Base-by-base conservation (phyloP, 345 rosid species). In the Crucihimalaya himalaica region DNA sequence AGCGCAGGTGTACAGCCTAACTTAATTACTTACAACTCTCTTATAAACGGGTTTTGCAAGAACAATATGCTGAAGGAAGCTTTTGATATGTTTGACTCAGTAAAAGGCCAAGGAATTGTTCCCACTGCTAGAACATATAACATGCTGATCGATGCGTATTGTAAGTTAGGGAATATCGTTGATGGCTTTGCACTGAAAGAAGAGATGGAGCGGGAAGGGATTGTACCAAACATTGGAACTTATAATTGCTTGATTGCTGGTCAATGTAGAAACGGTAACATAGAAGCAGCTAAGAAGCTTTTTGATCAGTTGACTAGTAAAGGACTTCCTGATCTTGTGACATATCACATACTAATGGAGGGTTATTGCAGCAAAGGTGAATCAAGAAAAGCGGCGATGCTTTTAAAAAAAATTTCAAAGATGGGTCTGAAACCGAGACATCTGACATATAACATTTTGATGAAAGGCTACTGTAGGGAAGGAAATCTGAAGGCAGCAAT, bases 181-280 rank as follows among this genome's bases (percentile, higher is more conserved):
- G 86, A 85, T 47, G 97, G 92, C 0, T 86, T 86, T 80, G 71
- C 80, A 4, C 16, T 89, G 47, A 83, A 39, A 37, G 62, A 61
- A 65, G 55, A 62, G 50, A 93, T 93, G 94, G 61, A 59, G 18
- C 70, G 47, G 4, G 89, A 66, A 73, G 86, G 89, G 70, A 27
- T 86, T 68, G 66, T 54, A 16, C 89, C 94, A 20, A 39, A 78
- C 65, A 47, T 83, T 54, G 80, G 84, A 15, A 91, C 97, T 2
- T 89, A 81, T 78, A 93, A 93, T 55, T 83, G 92, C 85, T 86
- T 93, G 82, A 79, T 90, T 66, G 73, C 66, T 19, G 97, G 97
- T 72, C 73, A 87, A 59, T 89, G 88, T 63, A 75, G 86, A 62
- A 73, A 70, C 29, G 91, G 84, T 57, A 78, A 86, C 48, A 29